Evolutionary conservation across 768 basidiomycete species (phyloP), one percentile per base, ranked within the genome.

Genomic region (Auriscalpium microsporum): DNA sequence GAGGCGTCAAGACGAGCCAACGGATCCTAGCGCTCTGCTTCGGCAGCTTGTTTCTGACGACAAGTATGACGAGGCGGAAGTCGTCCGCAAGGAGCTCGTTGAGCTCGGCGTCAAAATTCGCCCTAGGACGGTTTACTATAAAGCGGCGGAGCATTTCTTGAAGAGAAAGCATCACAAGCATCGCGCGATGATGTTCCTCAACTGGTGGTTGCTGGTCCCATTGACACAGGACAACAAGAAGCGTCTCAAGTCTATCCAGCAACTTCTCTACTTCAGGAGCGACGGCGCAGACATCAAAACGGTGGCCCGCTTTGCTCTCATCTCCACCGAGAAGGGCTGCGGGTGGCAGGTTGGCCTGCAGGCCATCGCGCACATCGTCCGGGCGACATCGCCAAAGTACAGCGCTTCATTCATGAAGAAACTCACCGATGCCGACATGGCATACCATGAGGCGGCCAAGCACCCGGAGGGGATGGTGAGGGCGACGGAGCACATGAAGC

Each of bases 311-410:
- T 78, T 81, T 49, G 78, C 73, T 17, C 53, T 73, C 45, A 65
- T 73, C 4, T 69, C 72, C n/a, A 75, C 75, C 3, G 65, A 69
- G 16, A 82, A 79, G 59, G 83, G 83, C 0, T 77, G 76, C 54
- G 50, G 62, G 54, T 23, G 19, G 8, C 38, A 10, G 0, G 11
- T 64, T 10, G 42, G 58, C 4, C 2, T 28, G 0, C 7, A 64
- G 8, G 63, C 66, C 50, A 56, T 80, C 35, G 69, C 73, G 2
- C 65, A 67, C 4, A 64, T 86, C 17, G 67, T 77, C 40, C 75
- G 75, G 19, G 78, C 74, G 64, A 71, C 76, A 2, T 55, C 65
- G 6, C 68, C 69, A 4, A 58, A 67, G 1, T 61, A 70, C 45
- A 68, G 69, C 55, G 56, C 64, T 46, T 57, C 56, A 7, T 82